Conservation (phyloP, 768 basidiomycete genomes). For the Boletus subparvulus region DNA sequence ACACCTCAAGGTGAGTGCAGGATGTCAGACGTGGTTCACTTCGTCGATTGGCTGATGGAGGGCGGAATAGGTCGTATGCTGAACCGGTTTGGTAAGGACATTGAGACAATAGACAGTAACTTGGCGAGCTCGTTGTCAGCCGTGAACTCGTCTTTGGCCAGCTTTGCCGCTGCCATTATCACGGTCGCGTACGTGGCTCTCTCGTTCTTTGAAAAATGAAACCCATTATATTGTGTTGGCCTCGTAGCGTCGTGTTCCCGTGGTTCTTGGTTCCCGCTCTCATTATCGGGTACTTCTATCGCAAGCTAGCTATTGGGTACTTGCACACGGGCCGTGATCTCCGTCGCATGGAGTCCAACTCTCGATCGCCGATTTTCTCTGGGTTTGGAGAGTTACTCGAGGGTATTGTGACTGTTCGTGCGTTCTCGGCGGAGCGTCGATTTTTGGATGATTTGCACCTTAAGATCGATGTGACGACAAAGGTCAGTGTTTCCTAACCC, state of each 20-base stretch:
- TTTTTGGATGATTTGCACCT: slow-evolving; percentile 75
- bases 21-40: not conserved
- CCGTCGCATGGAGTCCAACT: slow-evolving; percentile 88
- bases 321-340: slow-evolving; percentile 81
- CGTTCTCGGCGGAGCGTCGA: slow-evolving; percentile 77
- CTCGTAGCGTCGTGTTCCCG: slow-evolving; percentile 66
- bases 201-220: slow-evolving; percentile 6
- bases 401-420: slow-evolving; percentile 90
- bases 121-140: slow-evolving; percentile 67
- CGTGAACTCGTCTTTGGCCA: slow-evolving; percentile 76
- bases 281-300: slow-evolving; percentile 73
- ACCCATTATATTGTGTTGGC: not conserved
- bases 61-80: slow-evolving; percentile 65
- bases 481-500: slow-evolving; percentile 41
- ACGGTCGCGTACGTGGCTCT: slow-evolving; percentile 56
- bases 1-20: slow-evolving; percentile 64
- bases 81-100: slow-evolving; percentile 84
- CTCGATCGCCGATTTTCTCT: slow-evolving; percentile 80
- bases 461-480: slow-evolving; percentile 77
- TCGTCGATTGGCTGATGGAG: not conserved
- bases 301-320: slow-evolving; percentile 66
- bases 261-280: slow-evolving; percentile 76
- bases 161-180: slow-evolving; percentile 73
- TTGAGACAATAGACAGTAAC: slow-evolving; percentile 82
- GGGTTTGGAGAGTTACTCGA: slow-evolving; percentile 82